Evolutionary conservation across 1,284 basidiomycete genomes (phyloP), one percentile per base, ranked within the genome.

Genomic region (Cutaneotrichosporon daszewskae): DNA sequence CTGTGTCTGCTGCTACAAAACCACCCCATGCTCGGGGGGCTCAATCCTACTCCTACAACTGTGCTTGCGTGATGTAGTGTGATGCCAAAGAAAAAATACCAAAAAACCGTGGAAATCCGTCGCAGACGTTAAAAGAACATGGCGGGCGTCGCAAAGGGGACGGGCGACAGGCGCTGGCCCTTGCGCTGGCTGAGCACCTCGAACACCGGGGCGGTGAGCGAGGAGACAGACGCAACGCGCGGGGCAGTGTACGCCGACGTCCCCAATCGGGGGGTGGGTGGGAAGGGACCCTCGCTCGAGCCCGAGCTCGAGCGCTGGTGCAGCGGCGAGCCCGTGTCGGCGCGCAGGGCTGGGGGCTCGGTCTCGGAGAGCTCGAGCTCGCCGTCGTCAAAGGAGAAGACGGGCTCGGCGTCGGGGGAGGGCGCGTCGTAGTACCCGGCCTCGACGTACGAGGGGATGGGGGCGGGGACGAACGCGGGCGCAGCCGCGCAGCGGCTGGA

Each of bases 401-500:
- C 58, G 13, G 54, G 51, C 25, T 65, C 60, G 40, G 58, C 53
- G 34, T 54, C 51, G 8, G 40, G 37, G 33, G 52, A 58, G 19
- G 31, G 16, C 3, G 31, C 33, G 33, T 53, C 47, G 32, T 58
- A 58, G 17, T 40, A 45, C 28, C 51, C 49, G 22, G 44, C 47
- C 24, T 53, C 51, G 37, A 36, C 32, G 20, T 51, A 52, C 32
- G 43, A 23, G 45, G 23, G 16, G 36, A 41, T 26, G 18, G 39
- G 29, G 25, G 31, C 53, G 13, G 64, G 62, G n/a, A 57, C 54
- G n/a, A 64, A 60, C 11, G 57, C 53, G 19, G 82, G 67, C 52
- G 83, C 77, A 16, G 37, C 32, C 26, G 20, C 18, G 31, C 28
- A 25, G 38, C 64, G 62, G 6, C 77, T 74, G 22, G 73, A 72